phyloP scores from a whole-genome alignment of 129 eudicot genomes.

The Calendula officinalis region DNA sequence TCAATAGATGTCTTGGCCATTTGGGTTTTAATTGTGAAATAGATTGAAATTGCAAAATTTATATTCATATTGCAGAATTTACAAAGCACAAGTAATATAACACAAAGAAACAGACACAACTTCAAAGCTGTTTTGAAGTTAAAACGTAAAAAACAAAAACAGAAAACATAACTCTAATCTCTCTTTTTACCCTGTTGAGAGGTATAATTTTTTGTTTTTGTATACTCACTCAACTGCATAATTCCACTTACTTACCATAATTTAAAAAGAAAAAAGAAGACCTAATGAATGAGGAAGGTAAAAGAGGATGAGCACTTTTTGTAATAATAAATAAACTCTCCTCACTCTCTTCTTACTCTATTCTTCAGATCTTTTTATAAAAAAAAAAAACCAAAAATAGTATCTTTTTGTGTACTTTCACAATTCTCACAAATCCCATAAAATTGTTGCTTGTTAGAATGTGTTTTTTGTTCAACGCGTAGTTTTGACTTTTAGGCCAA shows the following conservation, averaged over 20 bases:
- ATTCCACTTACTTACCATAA: slow-evolving; percentile 31
- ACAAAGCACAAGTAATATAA: slow-evolving; percentile 42
- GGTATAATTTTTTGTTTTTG: slow-evolving; percentile 24
- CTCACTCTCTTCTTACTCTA: slow-evolving; percentile 85
- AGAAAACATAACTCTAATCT: slow-evolving; percentile 22
- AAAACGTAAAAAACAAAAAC: neutral
- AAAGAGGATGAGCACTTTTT: slow-evolving; percentile 97
- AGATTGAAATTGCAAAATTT: slow-evolving; percentile 15
- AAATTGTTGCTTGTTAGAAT: slow-evolving; percentile 23
- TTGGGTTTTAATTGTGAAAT: neutral
- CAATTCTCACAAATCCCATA: slow-evolving; percentile 46
- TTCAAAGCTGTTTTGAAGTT: slow-evolving; percentile 37
- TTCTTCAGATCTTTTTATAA: slow-evolving; percentile 42
- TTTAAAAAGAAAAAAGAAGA: slow-evolving; percentile 27
- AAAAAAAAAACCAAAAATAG: slow-evolving; percentile 33
- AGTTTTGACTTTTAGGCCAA: slow-evolving; percentile 40
- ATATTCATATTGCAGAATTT: slow-evolving; percentile 49
- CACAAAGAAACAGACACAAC: slow-evolving; percentile 18
- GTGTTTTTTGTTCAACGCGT: slow-evolving; percentile 6
- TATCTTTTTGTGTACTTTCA: slow-evolving; percentile 40
- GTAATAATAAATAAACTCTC: slow-evolving; percentile 46
- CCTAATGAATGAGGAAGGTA: slow-evolving; percentile 58
- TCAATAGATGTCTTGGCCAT: too few relatives aligned
- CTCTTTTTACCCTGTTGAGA: slow-evolving; percentile 47
- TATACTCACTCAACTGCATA: slow-evolving; percentile 44